A percentile compares a stretch with the other conserved stretches of the same genome.
These are phyloP conservation scores for Parathielavia hyrcaniae DNA, from an alignment of 495 filamentous ascomycete genomes.

Conservation along the genomic window DNA sequence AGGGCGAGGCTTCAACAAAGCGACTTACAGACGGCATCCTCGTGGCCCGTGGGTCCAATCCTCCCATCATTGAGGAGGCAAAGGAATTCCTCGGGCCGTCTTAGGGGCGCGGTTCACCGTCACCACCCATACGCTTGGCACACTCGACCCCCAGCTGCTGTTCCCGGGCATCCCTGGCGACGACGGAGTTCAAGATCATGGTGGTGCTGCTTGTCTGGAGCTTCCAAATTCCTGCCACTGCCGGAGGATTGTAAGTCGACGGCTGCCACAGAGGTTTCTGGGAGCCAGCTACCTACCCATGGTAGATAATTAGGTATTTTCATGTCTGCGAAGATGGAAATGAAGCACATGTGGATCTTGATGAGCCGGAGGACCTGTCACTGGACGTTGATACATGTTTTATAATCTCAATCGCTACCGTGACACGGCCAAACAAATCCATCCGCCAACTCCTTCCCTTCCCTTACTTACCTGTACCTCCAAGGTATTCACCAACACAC, in stretches of 20 bases:
- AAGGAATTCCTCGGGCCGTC: slow-evolving; percentile 14
- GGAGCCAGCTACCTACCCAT: too few species aligned
- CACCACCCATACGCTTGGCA: slow-evolving; percentile 24
- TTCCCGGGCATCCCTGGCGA: slow-evolving; percentile 24
- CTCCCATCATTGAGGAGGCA: slow-evolving; percentile 9
- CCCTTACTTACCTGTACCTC: too few species aligned
- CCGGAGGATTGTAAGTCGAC: slow-evolving; percentile 24
- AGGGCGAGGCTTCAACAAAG: slow-evolving; percentile 23
- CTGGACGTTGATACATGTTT: neutral
- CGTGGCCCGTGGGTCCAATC: too few species aligned
- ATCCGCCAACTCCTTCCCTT: too few species aligned
- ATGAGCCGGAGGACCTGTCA: neutral
- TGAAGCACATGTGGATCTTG: too few species aligned
- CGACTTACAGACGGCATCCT: slow-evolving; percentile 32
- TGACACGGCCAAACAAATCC: neutral
- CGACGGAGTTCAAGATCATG: slow-evolving; percentile 28
- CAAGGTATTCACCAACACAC: too few species aligned
- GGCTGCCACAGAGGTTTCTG: slow-evolving; percentile 21
- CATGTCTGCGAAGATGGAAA: slow-evolving; percentile 8
- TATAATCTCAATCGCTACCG: neutral
- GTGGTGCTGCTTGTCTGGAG: slow-evolving; percentile 24
- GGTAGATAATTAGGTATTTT: too few species aligned
- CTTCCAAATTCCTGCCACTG: slow-evolving; percentile 28
- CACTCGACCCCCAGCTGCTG: slow-evolving; percentile 29
- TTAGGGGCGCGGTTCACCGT: slow-evolving; percentile 16